Evolutionary conservation across 352 stramenopile genomes (phyloP).

Genomic region (Blastocystis sp.): DNA sequence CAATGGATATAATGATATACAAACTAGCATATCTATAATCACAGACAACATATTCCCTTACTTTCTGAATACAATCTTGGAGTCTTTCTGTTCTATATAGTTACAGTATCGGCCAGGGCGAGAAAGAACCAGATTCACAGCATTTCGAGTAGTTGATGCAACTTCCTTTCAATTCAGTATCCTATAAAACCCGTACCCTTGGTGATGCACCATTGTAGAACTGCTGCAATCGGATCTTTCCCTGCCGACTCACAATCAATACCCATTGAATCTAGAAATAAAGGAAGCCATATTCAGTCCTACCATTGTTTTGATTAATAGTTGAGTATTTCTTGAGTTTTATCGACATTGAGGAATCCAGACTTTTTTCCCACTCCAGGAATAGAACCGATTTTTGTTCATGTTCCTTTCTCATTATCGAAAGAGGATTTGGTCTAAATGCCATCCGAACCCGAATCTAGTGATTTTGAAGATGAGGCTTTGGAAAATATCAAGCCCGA

Average conservation of each 20-base stretch:
- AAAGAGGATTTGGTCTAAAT: not conserved
- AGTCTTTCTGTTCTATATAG: constrained; percentile 93
- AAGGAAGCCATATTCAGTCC: not conserved
- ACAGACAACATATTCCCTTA: constrained; percentile 59
- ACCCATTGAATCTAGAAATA: constrained; percentile 73
- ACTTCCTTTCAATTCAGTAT: constrained; percentile 70
- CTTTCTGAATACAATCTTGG: constrained; percentile 94
- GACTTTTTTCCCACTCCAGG: too few species aligned
- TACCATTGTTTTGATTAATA: not conserved
- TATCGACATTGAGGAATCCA: not conserved
- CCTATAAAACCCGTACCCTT: constrained; percentile 65
- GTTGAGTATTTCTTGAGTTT: not conserved
- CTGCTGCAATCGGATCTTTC: constrained; percentile 81
- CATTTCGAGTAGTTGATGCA: constrained; percentile 75
- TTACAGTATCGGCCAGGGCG: constrained; percentile 68
- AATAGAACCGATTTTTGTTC: too few species aligned
- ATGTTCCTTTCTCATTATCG: too few species aligned
- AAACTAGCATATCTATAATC: constrained; percentile 81
- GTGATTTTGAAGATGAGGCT: constrained; percentile 20
- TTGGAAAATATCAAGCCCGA: not conserved
- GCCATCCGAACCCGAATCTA: not conserved
- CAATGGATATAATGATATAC: constrained; percentile 91
- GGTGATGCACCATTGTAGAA: constrained; percentile 76
- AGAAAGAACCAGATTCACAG: constrained; percentile 77
- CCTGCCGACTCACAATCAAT: constrained; percentile 79